Conservation (phyloP, 495 filamentous ascomycete genomes). For the Evernia prunastri region DNA sequence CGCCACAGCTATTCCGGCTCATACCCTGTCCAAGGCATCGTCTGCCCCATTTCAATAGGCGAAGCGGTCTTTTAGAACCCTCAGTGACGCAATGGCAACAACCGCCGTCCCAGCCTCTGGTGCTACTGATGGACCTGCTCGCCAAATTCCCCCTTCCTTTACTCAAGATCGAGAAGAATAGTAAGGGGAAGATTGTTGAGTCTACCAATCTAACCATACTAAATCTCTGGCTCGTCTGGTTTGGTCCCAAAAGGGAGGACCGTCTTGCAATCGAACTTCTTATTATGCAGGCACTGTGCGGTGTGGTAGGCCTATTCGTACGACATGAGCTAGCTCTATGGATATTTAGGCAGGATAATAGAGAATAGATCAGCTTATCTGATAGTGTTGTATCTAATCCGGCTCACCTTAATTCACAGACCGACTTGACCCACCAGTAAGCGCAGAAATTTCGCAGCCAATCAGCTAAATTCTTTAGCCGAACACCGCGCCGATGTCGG, state of each 20-base stretch:
- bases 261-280: slow-evolving; percentile 69
- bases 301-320: slow-evolving; percentile 75
- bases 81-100: slow-evolving; percentile 71
- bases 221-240: slow-evolving; percentile 95
- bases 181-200: slow-evolving; percentile 64
- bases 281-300: slow-evolving; percentile 62
- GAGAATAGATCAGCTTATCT: slow-evolving; percentile 27
- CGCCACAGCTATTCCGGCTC: slow-evolving; percentile 80
- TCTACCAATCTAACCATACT: slow-evolving; percentile 87
- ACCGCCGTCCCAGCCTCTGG: slow-evolving; percentile 61
- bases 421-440: not conserved
- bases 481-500: slow-evolving; percentile 8
- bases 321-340: slow-evolving; percentile 77
- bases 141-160: slow-evolving; percentile 59
- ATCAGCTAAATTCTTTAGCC: not conserved
- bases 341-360: slow-evolving; percentile 83
- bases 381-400: too few relatives aligned
- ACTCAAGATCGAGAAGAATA: slow-evolving; percentile 56
- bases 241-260: slow-evolving; percentile 86
- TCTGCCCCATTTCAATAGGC: slow-evolving; percentile 76
- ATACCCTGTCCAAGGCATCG: slow-evolving; percentile 91
- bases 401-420: too few relatives aligned
- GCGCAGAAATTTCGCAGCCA: slow-evolving; percentile 1
- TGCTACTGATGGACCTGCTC: slow-evolving; percentile 53
- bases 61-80: slow-evolving; percentile 75